phyloP scores from a whole-genome alignment of 371 early-diverging fungal genomes.

The Blakeslea trispora region DNA sequence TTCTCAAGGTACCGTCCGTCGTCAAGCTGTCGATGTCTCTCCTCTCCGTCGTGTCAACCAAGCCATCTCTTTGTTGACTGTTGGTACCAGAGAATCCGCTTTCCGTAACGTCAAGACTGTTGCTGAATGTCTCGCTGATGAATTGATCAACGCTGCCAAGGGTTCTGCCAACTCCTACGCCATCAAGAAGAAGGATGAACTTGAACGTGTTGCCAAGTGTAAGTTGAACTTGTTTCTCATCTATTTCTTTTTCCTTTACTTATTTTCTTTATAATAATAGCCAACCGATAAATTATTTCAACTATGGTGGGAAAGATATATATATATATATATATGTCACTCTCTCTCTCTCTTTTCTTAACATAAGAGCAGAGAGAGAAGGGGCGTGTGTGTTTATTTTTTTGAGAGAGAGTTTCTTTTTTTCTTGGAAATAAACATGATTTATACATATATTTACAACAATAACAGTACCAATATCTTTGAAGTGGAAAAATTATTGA shows the following conservation, averaged over 20 bases:
- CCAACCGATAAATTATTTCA: slow-evolving; percentile 31
- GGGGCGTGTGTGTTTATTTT: slow-evolving; percentile 2
- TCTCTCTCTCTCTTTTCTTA: too few species aligned
- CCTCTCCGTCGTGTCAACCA: slow-evolving; percentile 99
- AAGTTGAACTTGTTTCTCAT: slow-evolving; percentile 16
- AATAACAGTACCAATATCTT: too few species aligned
- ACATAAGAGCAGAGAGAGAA: too few species aligned
- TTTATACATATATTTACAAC: too few species aligned
- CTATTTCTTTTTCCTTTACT: neutral
- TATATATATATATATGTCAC: too few species aligned
- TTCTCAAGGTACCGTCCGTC: slow-evolving; percentile 99
- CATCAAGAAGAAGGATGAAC: slow-evolving; percentile 99
- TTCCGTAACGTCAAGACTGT: slow-evolving; percentile 37
- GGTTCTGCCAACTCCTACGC: slow-evolving; percentile 99
- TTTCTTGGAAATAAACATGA: too few species aligned
- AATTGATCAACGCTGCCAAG: slow-evolving; percentile 99
- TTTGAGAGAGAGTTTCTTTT: neutral
- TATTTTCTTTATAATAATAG: slow-evolving; percentile 9
- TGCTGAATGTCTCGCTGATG: slow-evolving; percentile 99
- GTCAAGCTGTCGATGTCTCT: slow-evolving; percentile 99
- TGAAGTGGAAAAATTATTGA: slow-evolving; percentile 16
- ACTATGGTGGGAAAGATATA: too few species aligned
- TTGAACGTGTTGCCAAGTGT: slow-evolving; percentile 77
- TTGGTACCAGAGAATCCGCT: slow-evolving; percentile 70
- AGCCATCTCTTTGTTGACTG: slow-evolving; percentile 95